Evolutionary conservation across 2,329 filamentous ascomycete species (phyloP), one percentile per base, ranked within the genome.

Genomic region (Phaeosphaeriaceae sp.): DNA sequence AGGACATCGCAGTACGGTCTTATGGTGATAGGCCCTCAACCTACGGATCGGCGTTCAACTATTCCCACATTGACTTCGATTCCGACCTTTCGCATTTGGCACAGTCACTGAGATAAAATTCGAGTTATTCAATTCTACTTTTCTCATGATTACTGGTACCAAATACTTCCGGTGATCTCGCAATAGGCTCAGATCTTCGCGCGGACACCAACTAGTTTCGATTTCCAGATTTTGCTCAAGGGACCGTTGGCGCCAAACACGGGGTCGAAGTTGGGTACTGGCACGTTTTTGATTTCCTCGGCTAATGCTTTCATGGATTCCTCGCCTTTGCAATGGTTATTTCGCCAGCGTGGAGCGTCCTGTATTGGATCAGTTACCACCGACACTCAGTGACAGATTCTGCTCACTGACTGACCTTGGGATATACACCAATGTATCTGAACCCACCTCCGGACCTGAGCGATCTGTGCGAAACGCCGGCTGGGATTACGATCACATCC

Each of bases 401-500:
- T 17, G 13, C 33, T 2, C 8, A 15, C 13, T n/a, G 30, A 42
- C 42, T 28, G n/a, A 72, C 71, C 58, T 67, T 58, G 11, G 70
- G 71, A 58, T 73, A 74, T 7, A 73, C 58, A 3, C 70, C 70
- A 42, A 74, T 64, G 40, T 73, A 74, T 48, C 61, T 62, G 49
- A 70, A 74, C 41, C 63, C 70, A 4, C 44, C 42, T 26, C 55
- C 61, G 30, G 63, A 70, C n/a, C 66, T 46, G 8, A 65, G 44
- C 38, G 52, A 65, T 41, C 67, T 68, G 48, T 74, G 71, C 23
- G 69, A 64, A 32, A 70, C 70, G 5, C 69, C 71, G 12, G 69
- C 68, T 4, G 71, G 69, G 1, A 74, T 46, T 16, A 74, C 67
- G 46, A 74, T 68, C 2, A 71, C 66, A 61, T 75, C 71, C 34